phyloP scores from a whole-genome alignment of 208 protist species.

The Entamoeba histolytica region DNA sequence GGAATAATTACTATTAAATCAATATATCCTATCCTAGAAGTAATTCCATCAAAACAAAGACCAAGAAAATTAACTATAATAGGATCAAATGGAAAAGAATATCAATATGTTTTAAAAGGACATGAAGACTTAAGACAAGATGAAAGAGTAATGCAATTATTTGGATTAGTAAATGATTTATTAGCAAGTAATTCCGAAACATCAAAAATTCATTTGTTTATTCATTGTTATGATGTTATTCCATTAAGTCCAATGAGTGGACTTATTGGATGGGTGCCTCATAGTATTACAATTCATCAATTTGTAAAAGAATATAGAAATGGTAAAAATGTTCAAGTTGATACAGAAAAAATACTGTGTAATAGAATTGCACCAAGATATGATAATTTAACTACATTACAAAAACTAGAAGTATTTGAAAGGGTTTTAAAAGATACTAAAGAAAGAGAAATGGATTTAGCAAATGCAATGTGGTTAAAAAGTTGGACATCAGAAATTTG shows the following conservation, averaged over 20 bases:
- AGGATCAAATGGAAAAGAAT: slow-evolving; percentile 70
- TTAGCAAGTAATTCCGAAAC: slow-evolving; percentile 35
- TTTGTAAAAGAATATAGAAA: slow-evolving; percentile 87
- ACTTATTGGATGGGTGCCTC: slow-evolving; percentile 85
- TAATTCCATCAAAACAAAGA: slow-evolving; percentile 95
- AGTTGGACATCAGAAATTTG: slow-evolving; percentile 79
- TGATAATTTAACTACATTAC: slow-evolving; percentile 72
- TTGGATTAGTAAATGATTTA: slow-evolving; percentile 91
- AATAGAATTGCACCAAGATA: slow-evolving; percentile 52
- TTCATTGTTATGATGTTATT: slow-evolving; percentile 68
- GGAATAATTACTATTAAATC: not conserved
- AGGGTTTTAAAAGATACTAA: slow-evolving; percentile 8
- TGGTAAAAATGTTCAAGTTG: slow-evolving; percentile 47
- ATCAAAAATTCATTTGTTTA: not conserved
- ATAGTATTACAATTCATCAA: slow-evolving; percentile 86
- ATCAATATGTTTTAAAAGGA: slow-evolving; percentile 91
- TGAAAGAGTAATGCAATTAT: slow-evolving; percentile 98
- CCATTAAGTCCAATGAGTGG: slow-evolving; percentile 93
- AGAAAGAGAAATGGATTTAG: slow-evolving; percentile 19
- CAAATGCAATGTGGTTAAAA: slow-evolving; percentile 82
- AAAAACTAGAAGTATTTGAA: slow-evolving; percentile 70
- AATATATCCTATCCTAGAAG: not conserved
- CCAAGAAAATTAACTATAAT: slow-evolving; percentile 81
- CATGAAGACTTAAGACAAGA: slow-evolving; percentile 81
- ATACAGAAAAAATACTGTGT: slow-evolving; percentile 38